Evolutionary conservation across 257 asterid species (phyloP).

Genomic region (Nicotiana tomentosiformis): DNA sequence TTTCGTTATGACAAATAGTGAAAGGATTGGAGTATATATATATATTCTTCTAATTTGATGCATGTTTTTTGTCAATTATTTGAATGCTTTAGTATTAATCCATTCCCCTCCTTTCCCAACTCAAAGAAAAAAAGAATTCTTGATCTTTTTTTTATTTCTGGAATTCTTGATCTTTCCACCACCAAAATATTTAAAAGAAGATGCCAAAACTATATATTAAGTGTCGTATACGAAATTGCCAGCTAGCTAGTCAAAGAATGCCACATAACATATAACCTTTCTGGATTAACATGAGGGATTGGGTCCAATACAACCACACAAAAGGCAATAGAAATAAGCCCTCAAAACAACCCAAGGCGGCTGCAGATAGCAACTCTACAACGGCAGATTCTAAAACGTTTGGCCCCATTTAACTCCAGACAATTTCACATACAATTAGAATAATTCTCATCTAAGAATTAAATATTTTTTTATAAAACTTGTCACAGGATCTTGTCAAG

Average conservation of each 20-base stretch:
- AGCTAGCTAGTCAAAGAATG: conserved; percentile 16
- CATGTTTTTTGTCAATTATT: not conserved
- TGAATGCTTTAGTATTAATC: not conserved
- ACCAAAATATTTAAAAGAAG: not conserved
- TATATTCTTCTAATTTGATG: not conserved
- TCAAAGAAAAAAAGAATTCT: not conserved
- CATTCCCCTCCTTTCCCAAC: not conserved
- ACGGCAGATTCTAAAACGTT: conserved; percentile 30
- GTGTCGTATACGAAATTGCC: conserved; percentile 12
- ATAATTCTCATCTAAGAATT: not conserved
- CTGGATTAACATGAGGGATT: not conserved
- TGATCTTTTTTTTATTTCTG: not conserved
- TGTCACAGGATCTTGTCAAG: not conserved
- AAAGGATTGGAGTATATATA: not conserved
- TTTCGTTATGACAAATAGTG: not conserved
- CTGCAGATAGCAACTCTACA: conserved; percentile 41
- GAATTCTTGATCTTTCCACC: not conserved
- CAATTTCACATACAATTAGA: conserved; percentile 8
- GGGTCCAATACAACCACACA: not conserved
- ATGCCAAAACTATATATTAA: not conserved
- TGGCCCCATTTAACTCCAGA: conserved; percentile 26
- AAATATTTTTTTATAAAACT: not conserved
- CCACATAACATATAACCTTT: conserved; percentile 2
- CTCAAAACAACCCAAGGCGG: conserved; percentile 29
- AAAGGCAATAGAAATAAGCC: not conserved